Percentiles rank a stretch among this genome's conserved stretches.
Conservation (phyloP, 768 basidiomycete genomes). For the Clavaria fumosa region DNA sequence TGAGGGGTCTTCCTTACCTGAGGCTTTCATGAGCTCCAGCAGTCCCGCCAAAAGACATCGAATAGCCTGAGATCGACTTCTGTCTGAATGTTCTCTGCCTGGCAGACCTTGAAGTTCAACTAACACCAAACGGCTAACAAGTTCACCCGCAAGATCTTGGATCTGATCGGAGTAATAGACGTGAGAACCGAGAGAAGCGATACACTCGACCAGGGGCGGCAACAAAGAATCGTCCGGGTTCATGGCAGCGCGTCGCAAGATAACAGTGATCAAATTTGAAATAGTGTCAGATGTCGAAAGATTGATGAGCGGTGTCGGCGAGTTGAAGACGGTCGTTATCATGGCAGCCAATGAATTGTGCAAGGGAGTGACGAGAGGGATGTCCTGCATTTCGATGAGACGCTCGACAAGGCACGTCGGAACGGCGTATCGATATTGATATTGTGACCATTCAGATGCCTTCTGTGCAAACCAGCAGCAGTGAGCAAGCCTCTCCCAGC, state of each 20-base stretch:
- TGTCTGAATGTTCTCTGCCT: slow-evolving; percentile 17
- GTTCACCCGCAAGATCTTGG: slow-evolving; percentile 62
- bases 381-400: slow-evolving; percentile 48
- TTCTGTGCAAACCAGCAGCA: slow-evolving; percentile 74
- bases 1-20: slow-evolving; percentile 31
- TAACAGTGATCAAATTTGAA: slow-evolving; percentile 56
- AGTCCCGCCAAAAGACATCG: slow-evolving; percentile 56
- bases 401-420: slow-evolving; percentile 75
- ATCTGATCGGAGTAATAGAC: slow-evolving; percentile 96
- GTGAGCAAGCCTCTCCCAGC: slow-evolving; percentile 55
- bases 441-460: slow-evolving; percentile 76
- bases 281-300: slow-evolving; percentile 83
- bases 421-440: slow-evolving; percentile 85
- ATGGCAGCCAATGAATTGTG: slow-evolving; percentile 57
- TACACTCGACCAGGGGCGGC: slow-evolving; percentile 53
- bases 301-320: slow-evolving; percentile 71
- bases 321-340: slow-evolving; percentile 73
- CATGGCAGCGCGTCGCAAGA: slow-evolving; percentile 53
- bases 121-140: slow-evolving; percentile 35
- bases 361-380: slow-evolving; percentile 27
- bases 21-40: slow-evolving; percentile 51
- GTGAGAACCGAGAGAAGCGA: slow-evolving; percentile 75
- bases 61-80: slow-evolving; percentile 46
- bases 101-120: slow-evolving; percentile 51
- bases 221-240: slow-evolving; percentile 52